These are phyloP conservation scores for Solidago caesia DNA, from an alignment of 129 eudicot species.

Conservation along the genomic window DNA sequence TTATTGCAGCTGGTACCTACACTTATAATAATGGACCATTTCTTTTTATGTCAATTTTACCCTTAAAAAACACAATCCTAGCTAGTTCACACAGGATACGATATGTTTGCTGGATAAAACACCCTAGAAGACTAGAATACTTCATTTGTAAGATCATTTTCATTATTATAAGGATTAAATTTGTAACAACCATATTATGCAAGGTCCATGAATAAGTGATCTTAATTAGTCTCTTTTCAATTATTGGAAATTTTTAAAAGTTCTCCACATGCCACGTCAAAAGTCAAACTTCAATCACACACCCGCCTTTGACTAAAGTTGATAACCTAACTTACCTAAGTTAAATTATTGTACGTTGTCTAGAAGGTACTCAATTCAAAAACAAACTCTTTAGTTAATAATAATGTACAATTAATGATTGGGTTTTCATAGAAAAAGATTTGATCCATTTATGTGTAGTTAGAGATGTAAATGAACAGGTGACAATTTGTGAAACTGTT, in stretches of 20 bases:
- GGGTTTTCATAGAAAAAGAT: too few species aligned
- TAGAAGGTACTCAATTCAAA: constrained; percentile 1
- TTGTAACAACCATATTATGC: not conserved
- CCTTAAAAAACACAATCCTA: not conserved
- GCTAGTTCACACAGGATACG: not conserved
- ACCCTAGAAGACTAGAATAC: not conserved
- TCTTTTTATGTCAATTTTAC: not conserved
- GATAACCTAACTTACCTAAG: constrained; percentile 15
- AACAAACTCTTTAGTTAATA: constrained; percentile 3
- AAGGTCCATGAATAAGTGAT: not conserved
- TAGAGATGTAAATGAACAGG: too few species aligned
- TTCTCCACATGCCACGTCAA: constrained; percentile 11
- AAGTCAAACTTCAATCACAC: constrained; percentile 12
- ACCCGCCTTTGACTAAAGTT: constrained; percentile 20
- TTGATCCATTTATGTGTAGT: too few species aligned
- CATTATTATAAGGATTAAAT: not conserved
- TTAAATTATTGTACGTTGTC: not conserved
- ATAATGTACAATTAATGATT: not conserved
- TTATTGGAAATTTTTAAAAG: not conserved
- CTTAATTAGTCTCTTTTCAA: not conserved
- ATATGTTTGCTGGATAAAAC: not conserved
- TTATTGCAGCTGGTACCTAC: not conserved
- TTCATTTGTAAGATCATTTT: not conserved
- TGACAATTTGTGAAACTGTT: too few species aligned
- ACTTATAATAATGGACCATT: not conserved